Evolutionary conservation across 1,284 basidiomycete genomes (phyloP).

Genomic region (Inonotus hispidus): DNA sequence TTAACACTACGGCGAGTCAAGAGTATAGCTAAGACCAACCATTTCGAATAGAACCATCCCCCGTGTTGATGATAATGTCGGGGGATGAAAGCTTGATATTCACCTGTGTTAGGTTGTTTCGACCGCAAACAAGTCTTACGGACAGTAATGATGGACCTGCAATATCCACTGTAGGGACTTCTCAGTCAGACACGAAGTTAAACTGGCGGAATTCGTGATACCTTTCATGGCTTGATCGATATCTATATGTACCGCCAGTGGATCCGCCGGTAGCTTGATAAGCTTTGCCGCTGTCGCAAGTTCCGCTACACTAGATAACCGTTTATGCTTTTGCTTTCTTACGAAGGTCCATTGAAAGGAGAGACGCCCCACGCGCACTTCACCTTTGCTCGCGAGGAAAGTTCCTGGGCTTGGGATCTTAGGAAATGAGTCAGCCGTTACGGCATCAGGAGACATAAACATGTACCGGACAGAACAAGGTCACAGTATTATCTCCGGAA

Average conservation of each 20-base stretch:
- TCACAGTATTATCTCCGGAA: slow-evolving; percentile 51
- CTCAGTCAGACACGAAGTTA: slow-evolving; percentile 7
- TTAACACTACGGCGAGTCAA: neutral
- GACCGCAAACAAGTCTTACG: slow-evolving; percentile 55
- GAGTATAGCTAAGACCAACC: neutral
- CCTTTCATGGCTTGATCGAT: slow-evolving; percentile 50
- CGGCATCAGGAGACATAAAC: neutral
- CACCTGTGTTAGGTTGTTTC: slow-evolving; percentile 53
- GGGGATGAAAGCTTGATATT: slow-evolving; percentile 49
- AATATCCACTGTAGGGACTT: slow-evolving; percentile 51
- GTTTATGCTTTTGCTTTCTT: slow-evolving; percentile 3
- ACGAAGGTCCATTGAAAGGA: slow-evolving; percentile 11
- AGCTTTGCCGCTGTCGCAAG: slow-evolving; percentile 1
- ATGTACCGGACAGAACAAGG: slow-evolving; percentile 65
- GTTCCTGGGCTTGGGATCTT: slow-evolving; percentile 10
- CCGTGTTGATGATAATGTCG: slow-evolving; percentile 29
- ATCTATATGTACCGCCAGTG: slow-evolving; percentile 6
- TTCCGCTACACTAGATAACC: neutral
- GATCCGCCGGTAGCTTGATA: slow-evolving; percentile 12
- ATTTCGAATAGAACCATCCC: neutral
- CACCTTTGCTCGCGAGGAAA: neutral
- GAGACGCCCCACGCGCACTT: slow-evolving; percentile 10
- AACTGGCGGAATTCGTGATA: slow-evolving; percentile 29
- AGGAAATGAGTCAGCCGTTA: slow-evolving; percentile 1
- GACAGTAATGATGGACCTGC: slow-evolving; percentile 51